phyloP scores from a whole-genome alignment of 2,329 filamentous ascomycete species.

The Bipolaris sorokiniana region DNA sequence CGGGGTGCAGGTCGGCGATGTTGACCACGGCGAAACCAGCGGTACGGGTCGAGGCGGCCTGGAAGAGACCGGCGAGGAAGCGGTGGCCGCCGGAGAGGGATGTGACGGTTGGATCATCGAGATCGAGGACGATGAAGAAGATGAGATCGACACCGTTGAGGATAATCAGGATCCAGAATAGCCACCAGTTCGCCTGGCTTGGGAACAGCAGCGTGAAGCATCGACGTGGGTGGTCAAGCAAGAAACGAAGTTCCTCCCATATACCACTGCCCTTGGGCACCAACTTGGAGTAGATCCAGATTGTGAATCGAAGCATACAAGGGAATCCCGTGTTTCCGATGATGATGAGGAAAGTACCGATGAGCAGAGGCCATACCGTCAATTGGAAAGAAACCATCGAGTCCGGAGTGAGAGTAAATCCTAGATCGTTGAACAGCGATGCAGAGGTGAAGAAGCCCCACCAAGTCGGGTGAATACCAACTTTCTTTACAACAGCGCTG shows the following conservation, averaged over 20 bases:
- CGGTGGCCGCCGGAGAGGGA: constrained; percentile 73
- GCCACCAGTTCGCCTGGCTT: constrained; percentile 89
- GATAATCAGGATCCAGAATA: constrained; percentile 82
- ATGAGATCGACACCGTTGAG: constrained; percentile 86
- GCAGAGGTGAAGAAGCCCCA: constrained; percentile 91
- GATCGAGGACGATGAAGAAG: constrained; percentile 90
- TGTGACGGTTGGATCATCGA: constrained; percentile 73
- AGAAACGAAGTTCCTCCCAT: constrained; percentile 88
- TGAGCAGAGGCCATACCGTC: constrained; percentile 75
- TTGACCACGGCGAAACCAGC: constrained; percentile 87
- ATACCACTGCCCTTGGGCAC: constrained; percentile 70
- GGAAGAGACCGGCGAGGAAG: constrained; percentile 86
- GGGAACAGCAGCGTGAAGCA: constrained; percentile 97
- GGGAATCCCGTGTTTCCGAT: constrained; percentile 96
- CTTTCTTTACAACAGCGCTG: constrained; percentile 62
- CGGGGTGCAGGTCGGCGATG: constrained; percentile 79
- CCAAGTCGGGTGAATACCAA: constrained; percentile 74
- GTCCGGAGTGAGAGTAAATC: constrained; percentile 88
- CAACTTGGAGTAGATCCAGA: constrained; percentile 77
- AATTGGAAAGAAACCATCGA: constrained; percentile 90
- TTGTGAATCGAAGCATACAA: constrained; percentile 89
- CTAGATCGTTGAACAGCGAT: constrained; percentile 93
- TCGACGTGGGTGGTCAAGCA: constrained; percentile 91
- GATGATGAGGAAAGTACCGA: constrained; percentile 85
- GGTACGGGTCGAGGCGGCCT: constrained; percentile 86